These are phyloP conservation scores for Mycena citricolor DNA, from an alignment of 1,284 basidiomycete species.

Conservation along the genomic window DNA sequence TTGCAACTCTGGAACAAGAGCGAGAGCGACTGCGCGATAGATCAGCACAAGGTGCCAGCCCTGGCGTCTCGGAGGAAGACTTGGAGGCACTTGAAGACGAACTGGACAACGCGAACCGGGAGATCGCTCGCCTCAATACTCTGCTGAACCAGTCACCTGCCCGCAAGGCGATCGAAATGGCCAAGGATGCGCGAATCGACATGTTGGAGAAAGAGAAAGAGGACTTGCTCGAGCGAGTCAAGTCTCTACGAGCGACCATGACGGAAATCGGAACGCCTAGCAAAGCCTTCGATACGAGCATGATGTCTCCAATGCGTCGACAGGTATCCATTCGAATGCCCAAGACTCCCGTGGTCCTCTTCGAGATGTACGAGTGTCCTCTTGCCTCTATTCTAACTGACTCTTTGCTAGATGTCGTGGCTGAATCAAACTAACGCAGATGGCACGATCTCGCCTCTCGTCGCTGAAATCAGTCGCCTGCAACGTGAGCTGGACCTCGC, in stretches of 20 bases:
- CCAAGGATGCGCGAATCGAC: slow-evolving; percentile 71
- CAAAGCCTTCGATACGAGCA: slow-evolving; percentile 50
- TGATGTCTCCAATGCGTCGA: slow-evolving; percentile 70
- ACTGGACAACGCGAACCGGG: slow-evolving; percentile 76
- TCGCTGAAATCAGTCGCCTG: slow-evolving; percentile 64
- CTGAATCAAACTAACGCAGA: slow-evolving; percentile 61
- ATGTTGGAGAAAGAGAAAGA: slow-evolving; percentile 75
- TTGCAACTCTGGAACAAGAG: slow-evolving; percentile 59
- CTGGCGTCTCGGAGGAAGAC: slow-evolving; percentile 45
- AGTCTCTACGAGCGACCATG: slow-evolving; percentile 49
- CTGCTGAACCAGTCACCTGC: slow-evolving; percentile 74
- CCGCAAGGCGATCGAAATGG: slow-evolving; percentile 69
- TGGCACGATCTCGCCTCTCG: slow-evolving; percentile 51
- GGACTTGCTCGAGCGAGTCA: slow-evolving; percentile 69
- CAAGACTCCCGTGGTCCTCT: slow-evolving; percentile 73
- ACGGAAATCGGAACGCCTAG: slow-evolving; percentile 55
- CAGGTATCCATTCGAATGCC: slow-evolving; percentile 68
- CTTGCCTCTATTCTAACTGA: not conserved
- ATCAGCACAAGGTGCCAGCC: slow-evolving; percentile 37
- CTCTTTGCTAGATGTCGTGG: slow-evolving; percentile 62
- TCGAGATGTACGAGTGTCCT: slow-evolving; percentile 59
- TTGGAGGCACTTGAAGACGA: slow-evolving; percentile 72
- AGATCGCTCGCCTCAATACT: slow-evolving; percentile 73
- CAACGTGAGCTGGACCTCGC: slow-evolving; percentile 72
- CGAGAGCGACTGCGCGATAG: slow-evolving; percentile 46